Evolutionary conservation across 805 yeast species (phyloP).

Genomic region (Candida morakotiae): DNA sequence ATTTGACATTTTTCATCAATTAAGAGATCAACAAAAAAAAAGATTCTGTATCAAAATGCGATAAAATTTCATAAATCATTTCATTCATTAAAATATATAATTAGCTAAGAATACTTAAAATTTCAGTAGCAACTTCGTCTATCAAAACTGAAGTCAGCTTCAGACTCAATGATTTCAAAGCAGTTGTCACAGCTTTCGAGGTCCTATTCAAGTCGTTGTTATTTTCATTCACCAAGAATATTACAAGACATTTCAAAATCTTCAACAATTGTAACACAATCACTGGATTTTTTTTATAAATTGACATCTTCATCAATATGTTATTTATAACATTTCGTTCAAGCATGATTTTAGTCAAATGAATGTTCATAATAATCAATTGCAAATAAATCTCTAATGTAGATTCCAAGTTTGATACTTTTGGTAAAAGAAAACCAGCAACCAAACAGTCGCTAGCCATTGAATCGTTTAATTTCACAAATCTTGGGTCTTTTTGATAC

Average conservation of each 20-base stretch:
- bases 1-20: background rate
- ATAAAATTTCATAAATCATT: conserved; percentile 1
- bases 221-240: conserved; percentile 3
- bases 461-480: conserved; percentile 18
- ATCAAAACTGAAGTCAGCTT: conserved; percentile 31
- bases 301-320: conserved; percentile 25
- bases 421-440: conserved; percentile 37
- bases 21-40: background rate
- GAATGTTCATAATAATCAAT: conserved; percentile 20
- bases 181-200: conserved; percentile 1
- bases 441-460: conserved; percentile 27
- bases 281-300: conserved; percentile 29
- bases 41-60: background rate
- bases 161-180: conserved; percentile 10
- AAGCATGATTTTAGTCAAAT: conserved; percentile 21
- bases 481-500: conserved; percentile 27
- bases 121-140: conserved; percentile 30
- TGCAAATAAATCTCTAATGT: conserved; percentile 38
- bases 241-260: conserved; percentile 19
- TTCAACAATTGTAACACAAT: conserved; percentile 33
- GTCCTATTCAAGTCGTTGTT: background rate
- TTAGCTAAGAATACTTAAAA: conserved; percentile 8
- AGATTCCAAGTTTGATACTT: conserved; percentile 40
- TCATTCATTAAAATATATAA: background rate
- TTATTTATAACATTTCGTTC: conserved; percentile 22